Evolutionary conservation across 2,329 filamentous ascomycete genomes (phyloP).

Genomic region (Colletotrichum graminicola): DNA sequence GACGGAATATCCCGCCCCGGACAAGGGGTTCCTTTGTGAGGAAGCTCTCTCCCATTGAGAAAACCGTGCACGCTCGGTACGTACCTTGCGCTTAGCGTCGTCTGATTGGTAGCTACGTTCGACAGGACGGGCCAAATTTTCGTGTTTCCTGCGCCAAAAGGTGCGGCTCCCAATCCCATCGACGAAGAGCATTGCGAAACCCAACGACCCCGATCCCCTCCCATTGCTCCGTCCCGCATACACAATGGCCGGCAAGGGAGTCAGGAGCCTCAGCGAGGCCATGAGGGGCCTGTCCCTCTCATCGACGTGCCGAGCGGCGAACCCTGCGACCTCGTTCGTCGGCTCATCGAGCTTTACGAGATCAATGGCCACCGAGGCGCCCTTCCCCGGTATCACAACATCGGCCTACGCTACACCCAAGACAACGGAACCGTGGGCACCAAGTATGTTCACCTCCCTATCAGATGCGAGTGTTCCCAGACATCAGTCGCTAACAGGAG

Average conservation of each 20-base stretch:
- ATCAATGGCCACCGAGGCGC: conserved; percentile 68
- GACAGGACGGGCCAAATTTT: conserved; percentile 41
- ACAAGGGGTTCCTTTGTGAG: neutral
- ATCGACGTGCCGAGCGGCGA: conserved; percentile 52
- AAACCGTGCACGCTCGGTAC: conserved; percentile 16
- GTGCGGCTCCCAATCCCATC: conserved; percentile 13
- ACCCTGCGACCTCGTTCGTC: conserved; percentile 55
- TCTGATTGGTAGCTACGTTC: conserved; percentile 35
- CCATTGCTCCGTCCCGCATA: conserved; percentile 29
- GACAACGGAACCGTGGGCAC: conserved; percentile 57
- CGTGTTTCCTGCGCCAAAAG: conserved; percentile 33
- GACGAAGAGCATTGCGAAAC: conserved; percentile 23
- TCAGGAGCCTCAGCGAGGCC: conserved; percentile 65
- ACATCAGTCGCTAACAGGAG: conserved; percentile 30
- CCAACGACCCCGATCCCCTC: conserved; percentile 7
- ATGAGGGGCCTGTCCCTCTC: conserved; percentile 63
- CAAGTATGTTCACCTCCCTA: conserved; percentile 52
- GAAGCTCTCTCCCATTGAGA: conserved; percentile 23
- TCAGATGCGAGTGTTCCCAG: neutral
- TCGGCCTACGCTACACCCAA: conserved; percentile 52
- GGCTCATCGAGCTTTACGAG: conserved; percentile 54
- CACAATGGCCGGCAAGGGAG: conserved; percentile 61
- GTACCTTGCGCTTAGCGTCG: conserved; percentile 14
- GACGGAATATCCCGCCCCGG: conserved; percentile 41
- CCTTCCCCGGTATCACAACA: conserved; percentile 54